Percentiles rank a stretch among this genome's conserved stretches.
Evolutionary conservation across 805 yeast genomes (phyloP).

Genomic region (Candida hispaniensis): DNA sequence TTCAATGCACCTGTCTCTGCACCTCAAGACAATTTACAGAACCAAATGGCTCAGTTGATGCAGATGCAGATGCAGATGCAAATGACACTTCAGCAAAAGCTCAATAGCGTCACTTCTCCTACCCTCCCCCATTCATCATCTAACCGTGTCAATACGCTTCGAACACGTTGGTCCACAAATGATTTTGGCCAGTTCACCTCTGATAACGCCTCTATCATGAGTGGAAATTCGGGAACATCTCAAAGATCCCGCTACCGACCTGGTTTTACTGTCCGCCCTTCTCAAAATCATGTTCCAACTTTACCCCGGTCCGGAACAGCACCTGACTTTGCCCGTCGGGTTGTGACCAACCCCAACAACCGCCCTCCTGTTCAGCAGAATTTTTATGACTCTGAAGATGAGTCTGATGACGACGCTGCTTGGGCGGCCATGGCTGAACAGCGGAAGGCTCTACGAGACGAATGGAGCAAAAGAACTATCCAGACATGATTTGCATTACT

Average conservation of each 20-base stretch:
- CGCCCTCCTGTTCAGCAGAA: constrained; percentile 2
- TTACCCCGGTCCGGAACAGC: constrained; percentile 7
- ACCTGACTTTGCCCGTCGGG: constrained; percentile 7
- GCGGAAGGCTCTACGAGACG: constrained; percentile 6
- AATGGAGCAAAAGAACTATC: constrained; percentile 10
- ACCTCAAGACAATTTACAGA: constrained; percentile 22
- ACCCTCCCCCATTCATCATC: constrained; percentile 1
- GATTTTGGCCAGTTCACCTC: constrained; percentile 2
- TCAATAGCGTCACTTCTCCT: constrained; percentile 2
- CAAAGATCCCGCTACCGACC: constrained; percentile 10
- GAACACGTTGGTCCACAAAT: constrained; percentile 4
- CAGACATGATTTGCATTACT: no score
- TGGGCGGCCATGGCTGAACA: constrained; percentile 15
- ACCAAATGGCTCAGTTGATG: constrained; percentile 28
- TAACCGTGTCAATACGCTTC: neutral
- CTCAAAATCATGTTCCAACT: neutral
- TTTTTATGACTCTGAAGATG: constrained; percentile 13
- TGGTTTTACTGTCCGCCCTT: constrained; percentile 4
- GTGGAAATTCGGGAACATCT: constrained; percentile 9
- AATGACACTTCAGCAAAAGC: constrained; percentile 16
- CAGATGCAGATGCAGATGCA: constrained; percentile 27
- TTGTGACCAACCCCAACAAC: constrained; percentile 6
- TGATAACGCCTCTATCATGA: constrained; percentile 4
- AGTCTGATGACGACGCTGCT: constrained; percentile 16
- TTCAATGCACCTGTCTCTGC: constrained; percentile 17